Evolutionary conservation across 495 filamentous ascomycete genomes (phyloP).

Genomic region (Penicillium herquei): DNA sequence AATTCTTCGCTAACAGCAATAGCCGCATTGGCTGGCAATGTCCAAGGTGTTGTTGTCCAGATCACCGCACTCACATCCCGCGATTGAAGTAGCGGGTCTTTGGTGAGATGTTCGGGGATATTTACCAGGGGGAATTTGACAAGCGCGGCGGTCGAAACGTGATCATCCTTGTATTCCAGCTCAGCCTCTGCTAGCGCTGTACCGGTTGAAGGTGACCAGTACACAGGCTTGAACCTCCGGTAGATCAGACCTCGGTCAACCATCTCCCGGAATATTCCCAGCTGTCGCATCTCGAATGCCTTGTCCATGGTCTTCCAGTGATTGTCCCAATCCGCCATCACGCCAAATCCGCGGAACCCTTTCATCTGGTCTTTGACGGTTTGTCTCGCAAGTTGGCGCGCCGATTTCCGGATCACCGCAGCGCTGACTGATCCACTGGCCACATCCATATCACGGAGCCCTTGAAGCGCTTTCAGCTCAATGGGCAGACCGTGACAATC

Average conservation of each 20-base stretch:
- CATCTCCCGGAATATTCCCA: constrained; percentile 84
- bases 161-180: constrained; percentile 87
- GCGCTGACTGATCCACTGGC: constrained; percentile 23
- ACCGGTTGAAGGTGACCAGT: constrained; percentile 89
- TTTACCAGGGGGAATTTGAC: constrained; percentile 70
- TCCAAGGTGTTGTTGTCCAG: constrained; percentile 99
- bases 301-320: constrained; percentile 91
- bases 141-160: constrained; percentile 77
- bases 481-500: constrained; percentile 98
- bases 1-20: constrained; percentile 75
- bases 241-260: constrained; percentile 81
- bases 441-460: constrained; percentile 31
- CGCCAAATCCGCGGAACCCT: constrained; percentile 75
- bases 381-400: constrained; percentile 67
- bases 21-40: constrained; percentile 85
- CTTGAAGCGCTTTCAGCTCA: constrained; percentile 90
- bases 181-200: constrained; percentile 95
- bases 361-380: constrained; percentile 80
- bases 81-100: constrained; percentile 32
- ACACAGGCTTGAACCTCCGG: constrained; percentile 86
- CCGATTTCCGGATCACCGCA: constrained; percentile 62
- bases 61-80: constrained; percentile 68
- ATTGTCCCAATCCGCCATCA: constrained; percentile 95
- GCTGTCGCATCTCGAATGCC: constrained; percentile 80
- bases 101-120: constrained; percentile 45